Evolutionary conservation across 1,284 basidiomycete species (phyloP), one percentile per base, ranked within the genome.

Genomic region (Apiotrichum siamense): DNA sequence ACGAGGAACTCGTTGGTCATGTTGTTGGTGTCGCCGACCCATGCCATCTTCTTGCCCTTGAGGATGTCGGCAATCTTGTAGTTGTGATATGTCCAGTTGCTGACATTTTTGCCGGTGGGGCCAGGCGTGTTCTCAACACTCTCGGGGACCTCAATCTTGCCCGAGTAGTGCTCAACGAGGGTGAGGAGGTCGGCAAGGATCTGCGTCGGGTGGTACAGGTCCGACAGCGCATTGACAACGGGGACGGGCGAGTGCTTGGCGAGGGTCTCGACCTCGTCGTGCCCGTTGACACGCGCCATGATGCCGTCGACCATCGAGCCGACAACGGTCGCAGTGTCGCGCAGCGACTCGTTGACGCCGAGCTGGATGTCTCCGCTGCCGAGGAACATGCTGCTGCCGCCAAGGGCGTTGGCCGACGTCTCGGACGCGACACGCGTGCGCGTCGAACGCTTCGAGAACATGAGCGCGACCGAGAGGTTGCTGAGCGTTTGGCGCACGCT

Each of bases 1-100:
- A 97, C 94, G 32, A 97, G 83, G 86, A 98, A 93, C 73, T 98
- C 94, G 74, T 97, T 91, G 52, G 96, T 79, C 47, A 98, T 91
- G 70, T 98, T 98, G 57, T 93, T 90, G 29, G 86, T 86, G 76
- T 98, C 96, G 7, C 94, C 96, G 47, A 98, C 83, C 76, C 93
- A 98, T 4, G 93, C 86, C 40, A 96, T 76, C 5, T 90, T 96
- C 54, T 96, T 78, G 36, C 73, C 74, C 47, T 68, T 57, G 40
- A 76, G 52, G 4, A 49, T 43, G 7, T 49, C 59, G 36, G 64
- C 42, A 4, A 66, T 58, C 60, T 69, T 58, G n/a, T 64, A 52
- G 32, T 54, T 38, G 7, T 38, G 20, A 35, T 40, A n/a, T 36
- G 50, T 37, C 47, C 33, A 44, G 21, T 32, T 0, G 44, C 23